Evolutionary conservation across 805 yeast species (phyloP), one percentile per base, ranked within the genome.

Genomic region (Candida orba): DNA sequence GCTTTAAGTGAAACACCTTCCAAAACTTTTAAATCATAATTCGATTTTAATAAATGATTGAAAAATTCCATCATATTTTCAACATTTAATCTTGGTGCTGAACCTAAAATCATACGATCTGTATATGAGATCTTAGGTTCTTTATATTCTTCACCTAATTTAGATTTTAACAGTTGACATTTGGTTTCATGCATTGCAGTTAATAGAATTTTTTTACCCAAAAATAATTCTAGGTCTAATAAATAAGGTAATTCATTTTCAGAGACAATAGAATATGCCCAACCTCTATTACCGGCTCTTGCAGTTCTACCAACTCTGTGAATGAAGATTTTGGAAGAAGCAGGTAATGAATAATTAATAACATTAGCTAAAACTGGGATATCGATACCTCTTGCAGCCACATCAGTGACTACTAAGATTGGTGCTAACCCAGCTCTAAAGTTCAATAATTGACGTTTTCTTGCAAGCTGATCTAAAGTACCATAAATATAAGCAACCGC

Each of bases 281-380:
- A 89, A 59, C 99, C 99, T 54, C 76, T 79, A 61, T 88, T 84
- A 61, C 99, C 99, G 8, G 99, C 99, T 75, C 99, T 84, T 10
- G 99, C 99, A 37, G 99, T 93, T 75, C 99, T 82, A 64, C 99
- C 99, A 38, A 93, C 98, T 67, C 99, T 80, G 66, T 93, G 99
- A 44, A 93, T 77, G 64, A 93, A 93, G 46, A 91, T 84, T 64
- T 95, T 93, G 4, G 97, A 88, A 2, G 95, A 82, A 1, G 88
- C 84, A 10, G 98, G 98, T 47, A 93, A 71, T 1, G 96, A 79
- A 64, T 77, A 93, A 63, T 93, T 93, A 53, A 93, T 75, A 42
- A 93, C 99, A 59, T 95, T 90, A 7, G 98, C 96, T 59, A 93
- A 75, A 44, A 93, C 81, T 0, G 99, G 99, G 52, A 93, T 87